Conservation (phyloP, 495 filamentous ascomycete species). For the Pseudomonodictys pantanalensis region DNA sequence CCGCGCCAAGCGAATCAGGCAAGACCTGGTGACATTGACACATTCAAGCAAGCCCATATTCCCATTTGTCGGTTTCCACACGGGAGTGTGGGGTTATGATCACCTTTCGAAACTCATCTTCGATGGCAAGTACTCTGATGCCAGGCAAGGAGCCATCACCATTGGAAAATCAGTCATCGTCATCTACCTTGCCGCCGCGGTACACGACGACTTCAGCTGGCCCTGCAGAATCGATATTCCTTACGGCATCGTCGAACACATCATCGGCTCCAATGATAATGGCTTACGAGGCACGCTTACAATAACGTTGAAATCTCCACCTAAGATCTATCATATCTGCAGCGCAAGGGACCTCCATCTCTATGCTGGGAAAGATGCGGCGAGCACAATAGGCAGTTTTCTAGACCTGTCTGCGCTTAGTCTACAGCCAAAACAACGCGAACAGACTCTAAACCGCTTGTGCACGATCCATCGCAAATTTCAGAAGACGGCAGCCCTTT, state of each 20-base stretch:
- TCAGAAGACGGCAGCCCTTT: too few species aligned
- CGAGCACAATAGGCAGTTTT: not conserved
- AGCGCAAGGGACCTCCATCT: not conserved
- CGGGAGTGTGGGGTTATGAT: not conserved
- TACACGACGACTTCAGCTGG: not conserved
- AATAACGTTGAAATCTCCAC: conserved; percentile 4
- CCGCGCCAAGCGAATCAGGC: not conserved
- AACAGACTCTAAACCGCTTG: too few species aligned
- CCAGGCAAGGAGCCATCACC: not conserved
- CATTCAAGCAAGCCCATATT: not conserved
- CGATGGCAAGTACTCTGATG: not conserved
- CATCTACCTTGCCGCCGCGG: not conserved
- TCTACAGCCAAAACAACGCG: too few species aligned
- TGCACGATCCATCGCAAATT: too few species aligned
- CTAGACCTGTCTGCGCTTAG: not conserved
- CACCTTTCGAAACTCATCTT: not conserved
- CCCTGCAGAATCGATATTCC: conserved; percentile 9
- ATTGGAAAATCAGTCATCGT: not conserved
- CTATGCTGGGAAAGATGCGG: not conserved
- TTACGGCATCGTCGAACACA: conserved; percentile 6
- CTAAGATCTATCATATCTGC: conserved; percentile 4
- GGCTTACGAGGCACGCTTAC: not conserved
- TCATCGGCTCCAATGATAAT: not conserved
- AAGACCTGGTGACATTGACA: not conserved
- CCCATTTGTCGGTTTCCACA: not conserved